Percentiles rank a stretch among this genome's conserved stretches.
Evolutionary conservation across 2,329 filamentous ascomycete species (phyloP).

Genomic region (Aspergillus melleus): DNA sequence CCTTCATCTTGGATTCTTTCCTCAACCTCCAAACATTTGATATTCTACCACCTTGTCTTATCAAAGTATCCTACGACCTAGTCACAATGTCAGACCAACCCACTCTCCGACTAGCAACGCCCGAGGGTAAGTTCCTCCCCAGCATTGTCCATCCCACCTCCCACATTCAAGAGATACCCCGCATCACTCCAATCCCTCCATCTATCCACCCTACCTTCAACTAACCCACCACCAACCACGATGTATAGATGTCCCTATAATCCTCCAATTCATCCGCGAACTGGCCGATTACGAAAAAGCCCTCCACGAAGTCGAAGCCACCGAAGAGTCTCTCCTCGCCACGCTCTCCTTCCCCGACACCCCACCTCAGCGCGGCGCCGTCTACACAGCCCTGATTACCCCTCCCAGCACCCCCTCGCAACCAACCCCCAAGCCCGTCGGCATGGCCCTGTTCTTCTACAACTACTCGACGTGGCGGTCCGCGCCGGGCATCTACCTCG

Average conservation of each 20-base stretch:
- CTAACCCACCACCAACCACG: neutral
- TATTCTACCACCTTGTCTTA: neutral
- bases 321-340: constrained; percentile 66
- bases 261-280: constrained; percentile 78
- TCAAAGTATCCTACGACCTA: neutral
- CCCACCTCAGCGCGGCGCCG: constrained; percentile 56
- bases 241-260: constrained; percentile 74
- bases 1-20: neutral
- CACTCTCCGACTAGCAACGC: constrained; percentile 42
- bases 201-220: neutral
- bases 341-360: constrained; percentile 75
- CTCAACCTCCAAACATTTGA: neutral
- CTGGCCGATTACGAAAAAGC: constrained; percentile 87
- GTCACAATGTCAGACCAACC: constrained; percentile 35
- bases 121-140: constrained; percentile 33
- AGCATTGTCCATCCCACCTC: neutral
- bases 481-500: constrained; percentile 85
- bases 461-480: constrained; percentile 94
- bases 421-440: constrained; percentile 52
- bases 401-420: constrained; percentile 48
- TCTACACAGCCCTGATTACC: constrained; percentile 72
- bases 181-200: neutral
- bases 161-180: neutral
- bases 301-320: constrained; percentile 72
- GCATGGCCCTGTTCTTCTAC: constrained; percentile 90